Conservation (phyloP, 2,329 filamentous ascomycete genomes). For the Trichophyton schoenleinii region DNA sequence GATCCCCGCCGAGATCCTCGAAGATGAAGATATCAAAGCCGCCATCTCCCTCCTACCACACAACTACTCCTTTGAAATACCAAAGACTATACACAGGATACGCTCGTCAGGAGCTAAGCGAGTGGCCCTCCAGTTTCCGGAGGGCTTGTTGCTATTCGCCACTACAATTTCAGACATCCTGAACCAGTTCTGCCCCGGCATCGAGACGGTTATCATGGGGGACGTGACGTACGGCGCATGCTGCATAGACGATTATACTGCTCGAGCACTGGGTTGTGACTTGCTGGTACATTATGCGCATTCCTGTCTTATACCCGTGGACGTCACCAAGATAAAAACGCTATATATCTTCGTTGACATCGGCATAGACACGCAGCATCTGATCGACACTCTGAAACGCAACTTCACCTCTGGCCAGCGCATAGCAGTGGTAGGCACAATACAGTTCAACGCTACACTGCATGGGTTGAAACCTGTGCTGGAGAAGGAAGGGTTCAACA, state of each 20-base stretch:
- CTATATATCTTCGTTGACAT: constrained; percentile 98
- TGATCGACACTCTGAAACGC: constrained; percentile 72
- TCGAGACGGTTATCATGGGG: constrained; percentile 94
- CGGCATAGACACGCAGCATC: constrained; percentile 79
- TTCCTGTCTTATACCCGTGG: constrained; percentile 89
- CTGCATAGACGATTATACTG: constrained; percentile 97
- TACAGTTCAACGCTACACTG: constrained; percentile 96
- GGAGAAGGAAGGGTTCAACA: constrained; percentile 69
- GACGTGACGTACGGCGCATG: constrained; percentile 98
- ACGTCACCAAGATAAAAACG: constrained; percentile 92
- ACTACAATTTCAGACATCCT: constrained; percentile 97
- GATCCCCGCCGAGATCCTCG: constrained; percentile 73
- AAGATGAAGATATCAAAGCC: constrained; percentile 72
- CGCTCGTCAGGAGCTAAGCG: constrained; percentile 64
- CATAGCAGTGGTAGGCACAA: constrained; percentile 87
- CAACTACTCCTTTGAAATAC: constrained; percentile 99
- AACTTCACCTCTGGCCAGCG: constrained; percentile 80
- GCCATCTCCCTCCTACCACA: constrained; percentile 75
- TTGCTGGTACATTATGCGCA: constrained; percentile 94
- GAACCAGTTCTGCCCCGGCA: constrained; percentile 81
- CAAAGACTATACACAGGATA: constrained; percentile 93
- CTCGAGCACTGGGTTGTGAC: constrained; percentile 83
- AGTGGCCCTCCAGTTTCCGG: constrained; percentile 92
- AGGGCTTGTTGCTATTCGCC: constrained; percentile 86
- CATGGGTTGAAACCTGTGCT: constrained; percentile 70